A percentile compares a stretch with the other conserved stretches of the same genome.
phyloP scores from a whole-genome alignment of 2,329 filamentous ascomycete species.

The Venturia oleaginea region DNA sequence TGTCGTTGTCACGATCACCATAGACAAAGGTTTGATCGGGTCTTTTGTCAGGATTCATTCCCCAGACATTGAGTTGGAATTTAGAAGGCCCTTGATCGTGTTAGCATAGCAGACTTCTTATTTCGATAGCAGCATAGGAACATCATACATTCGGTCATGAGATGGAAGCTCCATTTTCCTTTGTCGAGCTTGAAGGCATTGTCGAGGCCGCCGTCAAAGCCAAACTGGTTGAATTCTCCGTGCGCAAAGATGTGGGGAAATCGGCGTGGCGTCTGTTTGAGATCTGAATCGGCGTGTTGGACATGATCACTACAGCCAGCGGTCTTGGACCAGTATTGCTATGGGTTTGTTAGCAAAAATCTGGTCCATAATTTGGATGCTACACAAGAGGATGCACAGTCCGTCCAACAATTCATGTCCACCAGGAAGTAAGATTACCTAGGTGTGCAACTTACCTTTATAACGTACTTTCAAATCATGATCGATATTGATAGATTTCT shows the following conservation, averaged over 20 bases:
- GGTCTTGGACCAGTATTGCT: constrained; percentile 50
- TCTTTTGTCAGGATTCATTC: constrained; percentile 53
- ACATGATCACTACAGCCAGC: constrained; percentile 51
- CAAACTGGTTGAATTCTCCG: constrained; percentile 54
- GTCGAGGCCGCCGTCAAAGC: constrained; percentile 50
- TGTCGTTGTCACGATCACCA: constrained; percentile 53
- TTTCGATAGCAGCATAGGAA: constrained; percentile 22
- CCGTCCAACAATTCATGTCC: no score
- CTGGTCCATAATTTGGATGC: no score
- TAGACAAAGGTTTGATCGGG: constrained; percentile 51
- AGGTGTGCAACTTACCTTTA: no score
- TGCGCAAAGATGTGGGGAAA: constrained; percentile 57
- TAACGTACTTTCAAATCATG: no score
- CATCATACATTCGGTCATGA: constrained; percentile 56
- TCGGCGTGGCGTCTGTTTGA: constrained; percentile 33
- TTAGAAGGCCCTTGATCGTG: neutral
- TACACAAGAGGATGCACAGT: no score
- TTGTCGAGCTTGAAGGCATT: constrained; percentile 41
- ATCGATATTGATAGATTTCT: no score
- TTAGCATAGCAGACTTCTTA: neutral
- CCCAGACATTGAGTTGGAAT: constrained; percentile 57
- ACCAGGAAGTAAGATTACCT: no score
- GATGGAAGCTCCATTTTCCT: constrained; percentile 49
- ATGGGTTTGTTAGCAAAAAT: neutral
- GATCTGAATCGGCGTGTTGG: constrained; percentile 48